Conservation (phyloP, 768 basidiomycete genomes). For the Termitomyces sp. region DNA sequence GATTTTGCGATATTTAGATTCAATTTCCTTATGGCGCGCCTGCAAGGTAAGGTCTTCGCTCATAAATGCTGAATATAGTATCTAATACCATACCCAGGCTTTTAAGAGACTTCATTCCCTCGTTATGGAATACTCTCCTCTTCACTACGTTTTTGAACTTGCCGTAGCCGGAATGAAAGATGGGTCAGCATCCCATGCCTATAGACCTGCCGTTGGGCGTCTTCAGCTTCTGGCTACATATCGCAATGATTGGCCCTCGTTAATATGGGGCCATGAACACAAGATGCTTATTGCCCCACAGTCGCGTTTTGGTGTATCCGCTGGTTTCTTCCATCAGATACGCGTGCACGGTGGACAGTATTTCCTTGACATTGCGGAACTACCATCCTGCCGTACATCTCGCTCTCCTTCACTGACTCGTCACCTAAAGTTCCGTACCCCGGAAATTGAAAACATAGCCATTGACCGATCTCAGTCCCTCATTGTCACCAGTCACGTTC, state of each 20-base stretch:
- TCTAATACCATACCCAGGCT: slow-evolving; percentile 25
- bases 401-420: slow-evolving; percentile 37
- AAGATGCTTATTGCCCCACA: slow-evolving; percentile 33
- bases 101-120: slow-evolving; percentile 39
- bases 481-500: slow-evolving; percentile 36
- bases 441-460: slow-evolving; percentile 36
- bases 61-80: neutral
- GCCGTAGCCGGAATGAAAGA: slow-evolving; percentile 46
- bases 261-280: slow-evolving; percentile 43
- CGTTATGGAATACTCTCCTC: slow-evolving; percentile 40
- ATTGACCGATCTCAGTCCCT: slow-evolving; percentile 41
- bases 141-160: slow-evolving; percentile 46
- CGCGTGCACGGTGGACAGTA: slow-evolving; percentile 32
- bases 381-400: slow-evolving; percentile 43
- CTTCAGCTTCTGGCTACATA: slow-evolving; percentile 40
- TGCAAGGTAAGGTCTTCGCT: slow-evolving; percentile 32
- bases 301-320: slow-evolving; percentile 34
- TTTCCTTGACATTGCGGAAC: slow-evolving; percentile 39
- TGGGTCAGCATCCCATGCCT: slow-evolving; percentile 34
- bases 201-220: slow-evolving; percentile 32
- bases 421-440: slow-evolving; percentile 38
- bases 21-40: slow-evolving; percentile 39
- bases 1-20: slow-evolving; percentile 44
- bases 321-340: slow-evolving; percentile 41
- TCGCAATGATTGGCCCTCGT: slow-evolving; percentile 42